These are phyloP conservation scores for Talaromyces sp. DNA, from an alignment of 2,329 filamentous ascomycete genomes.

Conservation along the genomic window DNA sequence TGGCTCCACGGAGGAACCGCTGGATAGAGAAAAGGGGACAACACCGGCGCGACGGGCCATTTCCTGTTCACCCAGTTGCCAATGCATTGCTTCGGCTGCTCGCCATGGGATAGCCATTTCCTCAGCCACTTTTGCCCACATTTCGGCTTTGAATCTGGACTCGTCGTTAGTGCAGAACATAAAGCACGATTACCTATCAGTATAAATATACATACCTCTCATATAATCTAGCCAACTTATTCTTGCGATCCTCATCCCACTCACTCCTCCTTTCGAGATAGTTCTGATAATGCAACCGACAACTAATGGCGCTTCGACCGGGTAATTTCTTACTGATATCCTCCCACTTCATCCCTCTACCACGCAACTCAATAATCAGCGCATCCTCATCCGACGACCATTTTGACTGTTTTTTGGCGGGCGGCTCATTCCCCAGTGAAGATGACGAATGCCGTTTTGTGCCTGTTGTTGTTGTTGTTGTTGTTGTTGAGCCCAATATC, in stretches of 20 bases:
- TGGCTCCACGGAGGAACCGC: constrained; percentile 48
- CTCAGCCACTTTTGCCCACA: constrained; percentile 94
- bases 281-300: constrained; percentile 92
- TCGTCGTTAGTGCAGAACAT: background rate
- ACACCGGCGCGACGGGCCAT: constrained; percentile 92
- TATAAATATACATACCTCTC: constrained; percentile 64
- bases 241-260: constrained; percentile 97
- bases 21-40: constrained; percentile 71
- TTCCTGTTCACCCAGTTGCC: constrained; percentile 87
- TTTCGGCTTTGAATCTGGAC: constrained; percentile 94
- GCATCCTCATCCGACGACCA: constrained; percentile 92
- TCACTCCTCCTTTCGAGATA: constrained; percentile 88
- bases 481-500: constrained; percentile 16
- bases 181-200: too few relatives aligned
- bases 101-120: constrained; percentile 95
- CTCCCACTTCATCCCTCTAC: constrained; percentile 96
- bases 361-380: constrained; percentile 86
- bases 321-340: constrained; percentile 90
- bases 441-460: constrained; percentile 43
- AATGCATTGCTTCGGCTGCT: constrained; percentile 96
- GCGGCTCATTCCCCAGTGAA: constrained; percentile 51
- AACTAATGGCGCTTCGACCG: constrained; percentile 88
- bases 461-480: constrained; percentile 25
- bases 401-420: constrained; percentile 91
- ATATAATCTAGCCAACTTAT: constrained; percentile 89